Evolutionary conservation across 192 early-diverging fungal species (phyloP).

Genomic region (Entomortierella lignicola): DNA sequence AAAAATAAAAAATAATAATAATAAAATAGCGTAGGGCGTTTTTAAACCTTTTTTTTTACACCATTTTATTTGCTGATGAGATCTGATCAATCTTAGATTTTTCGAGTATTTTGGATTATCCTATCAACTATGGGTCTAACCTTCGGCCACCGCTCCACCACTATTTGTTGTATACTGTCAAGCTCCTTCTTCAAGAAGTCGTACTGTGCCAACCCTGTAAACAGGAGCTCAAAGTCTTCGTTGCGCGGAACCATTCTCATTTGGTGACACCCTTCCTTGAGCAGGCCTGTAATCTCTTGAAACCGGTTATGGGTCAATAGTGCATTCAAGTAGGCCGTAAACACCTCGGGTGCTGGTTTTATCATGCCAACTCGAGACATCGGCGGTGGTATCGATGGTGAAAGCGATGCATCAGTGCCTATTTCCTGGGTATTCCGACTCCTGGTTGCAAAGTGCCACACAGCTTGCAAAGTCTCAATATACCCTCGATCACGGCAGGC

Average conservation of each 20-base stretch:
- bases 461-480: slow-evolving; percentile 27
- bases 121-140: slow-evolving; percentile 4
- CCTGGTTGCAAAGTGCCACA: slow-evolving; percentile 31
- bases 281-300: slow-evolving; percentile 18
- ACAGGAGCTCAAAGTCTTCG: slow-evolving; percentile 41
- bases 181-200: slow-evolving; percentile 41
- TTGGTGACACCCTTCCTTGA: background rate
- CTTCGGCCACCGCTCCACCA: slow-evolving; percentile 20
- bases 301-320: slow-evolving; percentile 51
- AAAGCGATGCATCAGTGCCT: background rate
- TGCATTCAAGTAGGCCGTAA: slow-evolving; percentile 43
- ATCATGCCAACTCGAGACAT: background rate
- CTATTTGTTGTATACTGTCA: slow-evolving; percentile 7
- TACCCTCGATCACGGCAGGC: slow-evolving; percentile 51
- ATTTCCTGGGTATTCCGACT: background rate
- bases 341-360: slow-evolving; percentile 30
- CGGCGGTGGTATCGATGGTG: background rate
- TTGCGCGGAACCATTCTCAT: slow-evolving; percentile 22
- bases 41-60: background rate
- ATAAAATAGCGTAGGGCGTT: no score
- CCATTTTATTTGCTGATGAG: background rate
- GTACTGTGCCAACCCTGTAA: slow-evolving; percentile 41
- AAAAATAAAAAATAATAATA: no score
- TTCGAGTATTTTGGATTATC: slow-evolving; percentile 18
- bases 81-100: slow-evolving; percentile 9